Evolutionary conservation across 148 eudicot genomes (phyloP), one percentile per base, ranked within the genome.

Genomic region (Nepenthes gracilis): DNA sequence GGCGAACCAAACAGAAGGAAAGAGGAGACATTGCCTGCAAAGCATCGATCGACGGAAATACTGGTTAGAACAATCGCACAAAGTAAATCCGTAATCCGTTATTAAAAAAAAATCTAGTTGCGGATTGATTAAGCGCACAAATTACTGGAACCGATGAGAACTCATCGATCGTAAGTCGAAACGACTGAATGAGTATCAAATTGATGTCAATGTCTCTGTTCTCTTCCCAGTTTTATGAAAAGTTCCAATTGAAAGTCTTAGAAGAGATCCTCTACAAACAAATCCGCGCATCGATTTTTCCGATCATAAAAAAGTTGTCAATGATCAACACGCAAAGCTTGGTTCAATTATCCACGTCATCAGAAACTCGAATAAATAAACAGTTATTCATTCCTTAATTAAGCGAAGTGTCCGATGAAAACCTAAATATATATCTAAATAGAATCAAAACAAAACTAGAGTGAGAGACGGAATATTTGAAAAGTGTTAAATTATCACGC

Each of bases 21-120:
- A n/a, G 92, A 80, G 12, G 80, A 74, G 63, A 85, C 62, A 63
- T 85, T 85, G 58, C 91, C 91, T 85, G 79, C 78, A 79, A 54
- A 50, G 48, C 5, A 48, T 61, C 33, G 48, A 53, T 5, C 34
- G 2, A 13, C 13, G 23, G 50, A 6, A 61, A 33, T 43, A 33
- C 47, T 10, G 12, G 54, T 10, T 10, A 50, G 54, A 6, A n/a
- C 55, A 14, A 53, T 53, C 14, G 15, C 5, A 23, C 23, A 23
- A 23, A 23, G 23, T 23, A 23, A 23, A 23, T 23, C 23, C 23
- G 23, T 23, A 23, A 23, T 23, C 23, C 23, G 23, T 23, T 23
- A 23, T 23, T 23, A 23, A 23, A 23, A 23, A 23, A 23, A 23
- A 23, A 23, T 23, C 23, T 23, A 23, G 23, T 23, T 15, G 35